Evolutionary conservation across 352 stramenopile species (phyloP), one percentile per base, ranked within the genome.

Genomic region (Phytophthora pinifolia): DNA sequence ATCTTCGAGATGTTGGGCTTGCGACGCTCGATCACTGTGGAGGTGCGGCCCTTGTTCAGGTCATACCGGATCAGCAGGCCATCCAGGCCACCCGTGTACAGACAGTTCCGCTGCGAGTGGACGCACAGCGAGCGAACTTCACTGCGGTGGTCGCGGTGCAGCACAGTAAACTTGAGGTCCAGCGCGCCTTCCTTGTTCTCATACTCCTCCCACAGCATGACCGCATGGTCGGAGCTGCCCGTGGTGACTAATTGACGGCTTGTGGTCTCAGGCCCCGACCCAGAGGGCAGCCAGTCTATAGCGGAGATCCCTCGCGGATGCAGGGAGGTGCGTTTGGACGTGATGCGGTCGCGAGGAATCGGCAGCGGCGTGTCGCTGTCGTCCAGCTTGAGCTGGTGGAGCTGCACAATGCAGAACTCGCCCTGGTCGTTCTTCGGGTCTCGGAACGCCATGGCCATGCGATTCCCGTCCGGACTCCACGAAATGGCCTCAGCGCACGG

Each of bases 1-100:
- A 95, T 92, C 67, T 92, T 90, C 18, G 73, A 85, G 18, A 94
- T 92, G 5, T 58, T 75, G 13, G 81, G 82, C 30, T 87, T 84
- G n/a, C 84, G 76, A 15, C 79, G 79, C 55, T 94, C 80, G 35
- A 94, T 72, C 15, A 91, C 61, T 1, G 62, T 70, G 12, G 72
- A 27, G 14, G 70, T 62, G 22, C 38, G 39, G 8, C 69, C 61
- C 43, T 66, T 67, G 25, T 89, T 62, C 53, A 92, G 31, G 52
- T 95, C 85, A 51, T 88, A 95, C 20, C 71, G 69, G 12, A 92
- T 67, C 31, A 94, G 63, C 22, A 82, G 54, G 0, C 85, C 85
- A 48, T 95, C 85, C 17, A 91, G 59, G 7, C 76, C 83, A 34
- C 85, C 81, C 2, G 83, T 89, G 61, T 77, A 92, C 32, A 95